Evolutionary conservation across 805 yeast species (phyloP).

Genomic region (Saccharomycodes ludwigii): DNA sequence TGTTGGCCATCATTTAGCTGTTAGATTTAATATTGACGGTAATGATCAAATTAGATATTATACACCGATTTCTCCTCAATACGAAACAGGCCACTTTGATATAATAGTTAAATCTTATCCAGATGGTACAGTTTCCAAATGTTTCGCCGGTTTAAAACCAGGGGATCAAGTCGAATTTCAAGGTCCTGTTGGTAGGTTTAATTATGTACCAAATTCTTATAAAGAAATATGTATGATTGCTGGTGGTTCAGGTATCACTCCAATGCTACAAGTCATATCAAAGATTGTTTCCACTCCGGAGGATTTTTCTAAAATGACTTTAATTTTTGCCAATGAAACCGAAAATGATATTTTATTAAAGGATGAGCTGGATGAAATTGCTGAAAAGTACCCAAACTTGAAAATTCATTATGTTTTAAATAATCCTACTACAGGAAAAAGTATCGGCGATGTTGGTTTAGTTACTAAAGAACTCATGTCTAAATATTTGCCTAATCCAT

Average conservation of each 20-base stretch:
- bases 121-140: slow-evolving; percentile 56
- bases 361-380: slow-evolving; percentile 60
- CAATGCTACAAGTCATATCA: slow-evolving; percentile 71
- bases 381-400: slow-evolving; percentile 49
- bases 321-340: slow-evolving; percentile 64
- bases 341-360: slow-evolving; percentile 64
- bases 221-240: slow-evolving; percentile 58
- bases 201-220: slow-evolving; percentile 38
- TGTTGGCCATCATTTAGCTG: slow-evolving; percentile 65
- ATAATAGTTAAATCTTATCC: slow-evolving; percentile 64
- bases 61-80: slow-evolving; percentile 62
- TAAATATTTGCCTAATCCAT: slow-evolving; percentile 39
- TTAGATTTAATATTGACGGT: slow-evolving; percentile 22
- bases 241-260: slow-evolving; percentile 87
- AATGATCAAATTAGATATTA: slow-evolving; percentile 40
- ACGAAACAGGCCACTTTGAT: slow-evolving; percentile 65
- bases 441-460: slow-evolving; percentile 40
- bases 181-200: slow-evolving; percentile 71
- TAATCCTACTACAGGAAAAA: slow-evolving; percentile 26
- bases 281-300: slow-evolving; percentile 57
- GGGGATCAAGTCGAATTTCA: slow-evolving; percentile 60
- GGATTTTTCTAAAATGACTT: slow-evolving; percentile 46
- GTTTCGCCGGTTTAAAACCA: slow-evolving; percentile 48
- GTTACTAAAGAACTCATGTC: slow-evolving; percentile 47
- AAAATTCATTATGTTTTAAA: slow-evolving; percentile 47